A percentile compares a stretch with the other conserved stretches of the same genome.
Conservation (phyloP, 352 stramenopile species). For the Phytopythium sindhum region DNA sequence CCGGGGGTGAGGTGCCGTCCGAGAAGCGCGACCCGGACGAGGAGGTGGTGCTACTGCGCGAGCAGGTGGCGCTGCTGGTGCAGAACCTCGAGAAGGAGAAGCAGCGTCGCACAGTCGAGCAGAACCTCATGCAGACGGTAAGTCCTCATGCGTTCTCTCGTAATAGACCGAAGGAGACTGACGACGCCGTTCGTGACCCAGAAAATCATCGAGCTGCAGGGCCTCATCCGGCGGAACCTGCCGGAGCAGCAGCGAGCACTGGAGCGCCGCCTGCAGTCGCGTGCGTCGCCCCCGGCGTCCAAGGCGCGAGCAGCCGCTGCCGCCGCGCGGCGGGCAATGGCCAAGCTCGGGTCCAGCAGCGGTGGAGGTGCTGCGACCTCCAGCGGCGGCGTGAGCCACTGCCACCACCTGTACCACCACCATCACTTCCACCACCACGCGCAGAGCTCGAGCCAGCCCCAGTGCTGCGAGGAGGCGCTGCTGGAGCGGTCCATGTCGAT, state of each 20-base stretch:
- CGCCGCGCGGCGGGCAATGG: conserved; percentile 1
- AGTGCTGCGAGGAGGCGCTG: conserved; percentile 1
- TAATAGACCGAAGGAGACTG: neutral
- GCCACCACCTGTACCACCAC: conserved; percentile 5
- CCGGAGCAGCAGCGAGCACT: conserved; percentile 37
- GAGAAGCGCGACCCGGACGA: conserved; percentile 13
- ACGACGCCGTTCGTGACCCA: conserved; percentile 4
- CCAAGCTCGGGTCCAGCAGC: neutral
- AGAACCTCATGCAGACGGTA: conserved; percentile 68
- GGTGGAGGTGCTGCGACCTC: neutral
- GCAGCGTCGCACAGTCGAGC: conserved; percentile 55
- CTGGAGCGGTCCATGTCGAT: conserved; percentile 7
- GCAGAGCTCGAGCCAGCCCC: neutral
- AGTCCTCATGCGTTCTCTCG: neutral
- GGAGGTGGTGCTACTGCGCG: conserved; percentile 39
- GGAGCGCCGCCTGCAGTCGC: conserved; percentile 26
- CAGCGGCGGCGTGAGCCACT: neutral
- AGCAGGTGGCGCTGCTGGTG: conserved; percentile 54
- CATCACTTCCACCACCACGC: conserved; percentile 2
- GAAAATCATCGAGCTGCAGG: conserved; percentile 76
- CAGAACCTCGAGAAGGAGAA: conserved; percentile 64
- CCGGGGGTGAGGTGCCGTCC: neutral
- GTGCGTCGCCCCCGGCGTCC: conserved; percentile 10
- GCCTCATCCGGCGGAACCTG: conserved; percentile 49
- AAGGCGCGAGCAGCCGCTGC: conserved; percentile 7